These are phyloP conservation scores for Tylopilus orsonianus DNA, from an alignment of 1,284 basidiomycete genomes.

Conservation along the genomic window DNA sequence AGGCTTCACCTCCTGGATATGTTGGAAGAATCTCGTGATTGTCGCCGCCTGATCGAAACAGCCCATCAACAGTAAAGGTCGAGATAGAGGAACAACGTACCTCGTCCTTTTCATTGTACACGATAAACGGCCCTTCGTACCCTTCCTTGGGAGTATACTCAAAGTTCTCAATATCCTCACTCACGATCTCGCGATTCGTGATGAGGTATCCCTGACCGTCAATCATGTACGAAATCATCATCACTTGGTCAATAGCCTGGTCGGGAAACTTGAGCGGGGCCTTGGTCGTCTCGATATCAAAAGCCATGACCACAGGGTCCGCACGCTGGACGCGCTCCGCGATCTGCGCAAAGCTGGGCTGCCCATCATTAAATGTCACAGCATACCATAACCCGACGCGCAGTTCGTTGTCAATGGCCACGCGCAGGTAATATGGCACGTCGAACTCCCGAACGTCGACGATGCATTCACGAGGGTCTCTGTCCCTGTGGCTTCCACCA, in stretches of 20 bases:
- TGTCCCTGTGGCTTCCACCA: slow-evolving; percentile 50
- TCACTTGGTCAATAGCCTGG: slow-evolving; percentile 93
- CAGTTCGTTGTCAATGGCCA: slow-evolving; percentile 97
- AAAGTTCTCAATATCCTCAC: slow-evolving; percentile 97
- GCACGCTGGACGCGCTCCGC: slow-evolving; percentile 94
- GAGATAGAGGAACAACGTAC: slow-evolving; percentile 36
- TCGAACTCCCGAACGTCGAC: slow-evolving; percentile 97
- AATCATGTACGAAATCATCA: slow-evolving; percentile 99
- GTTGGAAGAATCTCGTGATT: slow-evolving; percentile 89
- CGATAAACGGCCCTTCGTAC: slow-evolving; percentile 94
- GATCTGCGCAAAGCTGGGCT: slow-evolving; percentile 75
- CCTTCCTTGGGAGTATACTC: slow-evolving; percentile 99
- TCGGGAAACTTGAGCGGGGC: slow-evolving; percentile 99
- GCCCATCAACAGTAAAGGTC: background rate
- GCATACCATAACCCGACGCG: slow-evolving; percentile 98
- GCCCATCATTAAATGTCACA: slow-evolving; percentile 81
- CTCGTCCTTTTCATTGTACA: slow-evolving; percentile 96
- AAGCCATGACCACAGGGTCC: slow-evolving; percentile 99
- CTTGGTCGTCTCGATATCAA: slow-evolving; percentile 99
- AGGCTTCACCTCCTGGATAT: slow-evolving; percentile 90
- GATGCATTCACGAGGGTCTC: slow-evolving; percentile 87
- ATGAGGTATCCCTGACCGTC: slow-evolving; percentile 97
- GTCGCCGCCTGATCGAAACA: slow-evolving; percentile 56
- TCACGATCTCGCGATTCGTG: slow-evolving; percentile 96
- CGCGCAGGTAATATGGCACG: slow-evolving; percentile 96